A percentile compares a stretch with the other conserved stretches of the same genome.
These are phyloP conservation scores for Discostella stelligera DNA, from an alignment of 352 stramenopile genomes.

Conservation along the genomic window DNA sequence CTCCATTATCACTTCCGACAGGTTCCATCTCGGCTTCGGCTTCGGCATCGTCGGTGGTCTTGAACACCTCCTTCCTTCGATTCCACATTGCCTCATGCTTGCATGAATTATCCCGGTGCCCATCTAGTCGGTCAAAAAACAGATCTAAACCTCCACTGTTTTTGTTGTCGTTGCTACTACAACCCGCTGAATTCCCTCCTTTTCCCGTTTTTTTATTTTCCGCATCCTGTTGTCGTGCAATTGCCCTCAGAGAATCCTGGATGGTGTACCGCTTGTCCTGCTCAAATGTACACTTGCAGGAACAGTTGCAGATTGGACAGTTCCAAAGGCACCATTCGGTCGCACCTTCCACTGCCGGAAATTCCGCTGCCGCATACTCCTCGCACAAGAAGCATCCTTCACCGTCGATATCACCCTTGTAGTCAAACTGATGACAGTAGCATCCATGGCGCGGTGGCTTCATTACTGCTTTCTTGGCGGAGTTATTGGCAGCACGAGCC, in stretches of 20 bases:
- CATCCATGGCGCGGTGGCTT: neutral
- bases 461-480: neutral
- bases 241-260: neutral
- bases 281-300: slow-evolving; percentile 1
- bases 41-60: too few relatives aligned
- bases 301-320: neutral
- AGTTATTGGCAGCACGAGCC: neutral
- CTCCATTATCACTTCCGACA: too few relatives aligned
- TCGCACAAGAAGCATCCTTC: neutral
- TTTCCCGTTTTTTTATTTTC: neutral
- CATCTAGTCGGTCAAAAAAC: neutral
- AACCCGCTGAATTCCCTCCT: neutral
- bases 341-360: neutral
- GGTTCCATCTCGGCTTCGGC: too few relatives aligned
- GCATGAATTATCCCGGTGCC: neutral
- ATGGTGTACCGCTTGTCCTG: neutral
- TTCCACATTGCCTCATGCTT: neutral
- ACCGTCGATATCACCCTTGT: neutral
- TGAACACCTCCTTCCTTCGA: neutral
- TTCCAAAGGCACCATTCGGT: neutral
- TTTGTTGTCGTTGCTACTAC: neutral
- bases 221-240: neutral
- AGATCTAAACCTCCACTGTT: neutral
- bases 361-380: neutral
- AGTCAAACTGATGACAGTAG: neutral